phyloP scores from a whole-genome alignment of 805 yeast genomes.

The Wickerhamiella azyma region DNA sequence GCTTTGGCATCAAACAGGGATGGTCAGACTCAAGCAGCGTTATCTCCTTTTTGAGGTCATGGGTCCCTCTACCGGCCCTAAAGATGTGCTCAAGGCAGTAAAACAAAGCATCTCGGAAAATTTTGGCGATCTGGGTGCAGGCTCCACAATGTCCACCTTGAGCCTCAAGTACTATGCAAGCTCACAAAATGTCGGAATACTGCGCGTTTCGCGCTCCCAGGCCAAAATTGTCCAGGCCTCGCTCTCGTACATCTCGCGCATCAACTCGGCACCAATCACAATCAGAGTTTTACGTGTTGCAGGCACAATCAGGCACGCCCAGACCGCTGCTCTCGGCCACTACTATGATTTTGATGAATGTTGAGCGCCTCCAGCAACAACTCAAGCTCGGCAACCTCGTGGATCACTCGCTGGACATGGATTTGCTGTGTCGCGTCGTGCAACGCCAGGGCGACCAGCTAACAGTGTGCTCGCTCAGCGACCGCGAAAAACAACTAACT shows the following conservation, averaged over 20 bases:
- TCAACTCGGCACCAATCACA: constrained; percentile 39
- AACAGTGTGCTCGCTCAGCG: background rate
- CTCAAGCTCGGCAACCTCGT: background rate
- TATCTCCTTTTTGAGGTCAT: constrained; percentile 68
- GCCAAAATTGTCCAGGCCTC: constrained; percentile 54
- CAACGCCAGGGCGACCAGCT: background rate
- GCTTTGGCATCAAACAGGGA: constrained; percentile 21
- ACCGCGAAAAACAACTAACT: background rate
- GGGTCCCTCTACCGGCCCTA: constrained; percentile 37
- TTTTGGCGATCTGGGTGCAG: constrained; percentile 72
- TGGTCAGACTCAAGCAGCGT: constrained; percentile 84
- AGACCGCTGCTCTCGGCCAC: background rate
- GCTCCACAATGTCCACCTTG: constrained; percentile 44
- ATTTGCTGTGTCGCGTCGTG: background rate
- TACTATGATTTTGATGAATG: background rate
- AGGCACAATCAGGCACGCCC: constrained; percentile 74
- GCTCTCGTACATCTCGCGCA: constrained; percentile 30
- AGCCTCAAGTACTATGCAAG: constrained; percentile 68
- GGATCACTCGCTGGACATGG: background rate
- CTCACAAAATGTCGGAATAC: constrained; percentile 69
- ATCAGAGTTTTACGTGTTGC: constrained; percentile 56
- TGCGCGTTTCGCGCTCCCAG: constrained; percentile 60
- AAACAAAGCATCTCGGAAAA: constrained; percentile 42
- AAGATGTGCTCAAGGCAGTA: constrained; percentile 26
- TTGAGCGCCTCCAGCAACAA: background rate